These are phyloP conservation scores for Blastomyces parvus DNA, from an alignment of 2,329 filamentous ascomycete species.

Conservation along the genomic window DNA sequence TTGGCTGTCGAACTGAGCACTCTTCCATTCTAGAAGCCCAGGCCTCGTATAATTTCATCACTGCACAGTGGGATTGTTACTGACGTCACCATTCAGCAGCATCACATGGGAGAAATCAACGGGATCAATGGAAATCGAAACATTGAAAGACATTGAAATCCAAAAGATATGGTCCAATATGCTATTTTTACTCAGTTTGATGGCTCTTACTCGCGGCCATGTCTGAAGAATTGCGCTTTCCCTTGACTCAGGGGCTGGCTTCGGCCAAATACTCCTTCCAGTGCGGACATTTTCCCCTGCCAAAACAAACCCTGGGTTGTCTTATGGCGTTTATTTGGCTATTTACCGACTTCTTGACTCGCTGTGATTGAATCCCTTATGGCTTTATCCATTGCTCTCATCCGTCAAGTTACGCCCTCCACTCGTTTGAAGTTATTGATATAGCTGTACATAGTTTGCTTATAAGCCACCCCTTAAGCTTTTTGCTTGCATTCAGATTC, in stretches of 20 bases:
- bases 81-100: not conserved
- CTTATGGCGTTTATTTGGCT: not conserved
- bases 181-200: not conserved
- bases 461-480: not conserved
- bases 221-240: constrained; percentile 1
- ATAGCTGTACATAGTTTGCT: not conserved
- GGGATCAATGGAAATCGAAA: not conserved
- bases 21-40: not conserved
- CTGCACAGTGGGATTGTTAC: not conserved
- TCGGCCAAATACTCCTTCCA: not conserved
- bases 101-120: not conserved
- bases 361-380: not conserved
- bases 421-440: constrained; percentile 1
- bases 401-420: not conserved
- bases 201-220: not conserved
- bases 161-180: not conserved
- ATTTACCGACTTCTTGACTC: not conserved
- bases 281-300: not conserved
- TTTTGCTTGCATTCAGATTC: not conserved
- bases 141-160: not conserved
- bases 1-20: not conserved
- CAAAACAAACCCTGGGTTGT: not conserved
- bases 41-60: not conserved
- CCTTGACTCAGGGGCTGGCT: not conserved
- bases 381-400: not conserved